A percentile compares a stretch with the other conserved stretches of the same genome.
These are phyloP conservation scores for Ganoderma lingzhi DNA, from an alignment of 1,284 basidiomycete species.

Conservation along the genomic window DNA sequence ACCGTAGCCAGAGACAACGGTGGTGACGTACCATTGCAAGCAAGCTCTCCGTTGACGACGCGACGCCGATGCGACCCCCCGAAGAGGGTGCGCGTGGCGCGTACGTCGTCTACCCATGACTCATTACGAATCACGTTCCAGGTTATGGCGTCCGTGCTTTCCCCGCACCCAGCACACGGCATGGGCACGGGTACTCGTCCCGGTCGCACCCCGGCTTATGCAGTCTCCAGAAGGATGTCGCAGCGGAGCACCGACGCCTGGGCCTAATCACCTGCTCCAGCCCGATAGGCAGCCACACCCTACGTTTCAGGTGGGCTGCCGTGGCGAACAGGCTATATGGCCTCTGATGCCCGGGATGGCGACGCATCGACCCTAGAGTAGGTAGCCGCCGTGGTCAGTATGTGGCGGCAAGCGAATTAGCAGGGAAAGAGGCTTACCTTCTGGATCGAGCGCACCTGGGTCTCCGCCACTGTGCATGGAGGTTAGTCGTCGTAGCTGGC, in stretches of 20 bases:
- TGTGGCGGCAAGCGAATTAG: background rate
- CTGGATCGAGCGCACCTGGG: constrained; percentile 1
- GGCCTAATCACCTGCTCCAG: too few species aligned
- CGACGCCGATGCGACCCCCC: background rate
- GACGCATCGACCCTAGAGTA: too few species aligned
- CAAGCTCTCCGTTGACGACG: background rate
- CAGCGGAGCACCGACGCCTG: too few species aligned
- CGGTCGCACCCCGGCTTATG: too few species aligned
- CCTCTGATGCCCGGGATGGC: too few species aligned
- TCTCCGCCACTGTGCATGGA: background rate
- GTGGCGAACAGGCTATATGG: too few species aligned
- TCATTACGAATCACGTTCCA: background rate
- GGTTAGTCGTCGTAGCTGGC: background rate
- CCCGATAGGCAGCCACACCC: too few species aligned
- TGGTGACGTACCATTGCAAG: background rate
- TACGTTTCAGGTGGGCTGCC: too few species aligned
- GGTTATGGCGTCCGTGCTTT: constrained; percentile 1
- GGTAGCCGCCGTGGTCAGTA: too few species aligned
- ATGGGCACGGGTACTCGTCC: too few species aligned
- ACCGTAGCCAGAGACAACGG: too few species aligned
- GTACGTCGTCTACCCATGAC: constrained; percentile 1
- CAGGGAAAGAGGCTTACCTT: background rate
- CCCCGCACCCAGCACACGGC: background rate
- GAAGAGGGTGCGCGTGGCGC: background rate
- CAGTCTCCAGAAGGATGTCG: too few species aligned